phyloP scores from a whole-genome alignment of 148 eudicot species.

The Nepenthes mirabilis region DNA sequence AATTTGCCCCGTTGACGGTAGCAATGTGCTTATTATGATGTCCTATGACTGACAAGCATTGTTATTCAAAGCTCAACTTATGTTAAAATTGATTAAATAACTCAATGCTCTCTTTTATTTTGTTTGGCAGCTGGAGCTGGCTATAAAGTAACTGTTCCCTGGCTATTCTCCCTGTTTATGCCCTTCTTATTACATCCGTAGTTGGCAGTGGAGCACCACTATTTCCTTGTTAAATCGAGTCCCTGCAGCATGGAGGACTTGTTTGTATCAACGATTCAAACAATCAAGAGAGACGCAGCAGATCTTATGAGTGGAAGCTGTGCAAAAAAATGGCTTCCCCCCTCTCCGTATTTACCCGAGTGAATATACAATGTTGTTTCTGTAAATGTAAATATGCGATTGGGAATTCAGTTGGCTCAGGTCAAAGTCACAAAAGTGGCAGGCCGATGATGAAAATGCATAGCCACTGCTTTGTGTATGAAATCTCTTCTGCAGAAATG shows the following conservation, averaged over 20 bases:
- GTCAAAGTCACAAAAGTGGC: slow-evolving; percentile 95
- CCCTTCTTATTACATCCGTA: slow-evolving; percentile 28
- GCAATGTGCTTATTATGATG: too few species aligned
- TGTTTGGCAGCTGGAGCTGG: not conserved
- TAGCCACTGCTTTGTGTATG: slow-evolving; percentile 35
- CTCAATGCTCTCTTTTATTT: not conserved
- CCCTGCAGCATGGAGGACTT: slow-evolving; percentile 12
- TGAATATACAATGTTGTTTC: slow-evolving; percentile 58
- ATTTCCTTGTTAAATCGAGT: slow-evolving; percentile 13
- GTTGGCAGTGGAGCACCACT: slow-evolving; percentile 16
- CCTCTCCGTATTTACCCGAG: slow-evolving; percentile 19
- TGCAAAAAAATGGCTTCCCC: slow-evolving; percentile 37
- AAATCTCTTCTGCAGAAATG: slow-evolving; percentile 40
- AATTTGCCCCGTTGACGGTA: too few species aligned
- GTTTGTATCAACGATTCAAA: slow-evolving; percentile 19
- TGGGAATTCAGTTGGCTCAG: slow-evolving; percentile 28
- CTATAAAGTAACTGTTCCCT: not conserved
- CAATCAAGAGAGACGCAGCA: slow-evolving; percentile 18
- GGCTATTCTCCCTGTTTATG: slow-evolving; percentile 6
- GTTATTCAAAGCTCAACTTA: not conserved
- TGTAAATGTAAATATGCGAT: slow-evolving; percentile 72
- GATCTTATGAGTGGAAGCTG: slow-evolving; percentile 57
- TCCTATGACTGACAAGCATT: too few species aligned
- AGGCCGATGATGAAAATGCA: slow-evolving; percentile 58
- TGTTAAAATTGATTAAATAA: not conserved